These are phyloP conservation scores for Corymbia maculata DNA, from an alignment of 345 rosid genomes.

Conservation along the genomic window DNA sequence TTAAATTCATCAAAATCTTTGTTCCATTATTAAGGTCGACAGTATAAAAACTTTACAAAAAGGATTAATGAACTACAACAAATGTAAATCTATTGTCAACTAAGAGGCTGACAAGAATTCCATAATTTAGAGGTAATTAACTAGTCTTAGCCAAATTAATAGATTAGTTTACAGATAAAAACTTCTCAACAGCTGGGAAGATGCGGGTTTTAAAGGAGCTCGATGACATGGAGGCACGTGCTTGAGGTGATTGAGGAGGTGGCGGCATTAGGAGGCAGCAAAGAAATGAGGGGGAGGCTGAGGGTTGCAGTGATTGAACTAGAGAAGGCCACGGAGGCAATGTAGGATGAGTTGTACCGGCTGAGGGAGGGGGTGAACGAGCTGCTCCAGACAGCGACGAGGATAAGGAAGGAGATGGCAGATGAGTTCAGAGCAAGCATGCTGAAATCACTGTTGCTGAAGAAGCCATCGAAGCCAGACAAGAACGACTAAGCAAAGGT, in stretches of 20 bases:
- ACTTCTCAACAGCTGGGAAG: no score
- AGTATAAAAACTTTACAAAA: no score
- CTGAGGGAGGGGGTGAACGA: not conserved
- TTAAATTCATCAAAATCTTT: no score
- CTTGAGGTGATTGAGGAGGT: not conserved
- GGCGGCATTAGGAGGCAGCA: not conserved
- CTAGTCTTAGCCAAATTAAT: no score
- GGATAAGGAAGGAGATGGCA: not conserved
- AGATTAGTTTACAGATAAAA: no score
- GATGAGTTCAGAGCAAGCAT: not conserved
- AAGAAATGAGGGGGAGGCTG: not conserved
- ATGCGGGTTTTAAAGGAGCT: not conserved
- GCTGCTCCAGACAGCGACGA: not conserved
- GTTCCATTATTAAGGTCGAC: no score
- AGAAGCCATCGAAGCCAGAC: not conserved
- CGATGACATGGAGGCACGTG: not conserved
- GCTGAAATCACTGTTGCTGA: not conserved
- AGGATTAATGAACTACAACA: no score
- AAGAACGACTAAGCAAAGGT: not conserved
- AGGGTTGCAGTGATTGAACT: not conserved
- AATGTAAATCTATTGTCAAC: no score
- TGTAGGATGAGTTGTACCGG: not conserved
- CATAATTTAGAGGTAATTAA: no score
- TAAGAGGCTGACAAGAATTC: no score
- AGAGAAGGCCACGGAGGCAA: not conserved